Conservation (phyloP, 805 yeast genomes). For the Saccharomycopsis malanga region DNA sequence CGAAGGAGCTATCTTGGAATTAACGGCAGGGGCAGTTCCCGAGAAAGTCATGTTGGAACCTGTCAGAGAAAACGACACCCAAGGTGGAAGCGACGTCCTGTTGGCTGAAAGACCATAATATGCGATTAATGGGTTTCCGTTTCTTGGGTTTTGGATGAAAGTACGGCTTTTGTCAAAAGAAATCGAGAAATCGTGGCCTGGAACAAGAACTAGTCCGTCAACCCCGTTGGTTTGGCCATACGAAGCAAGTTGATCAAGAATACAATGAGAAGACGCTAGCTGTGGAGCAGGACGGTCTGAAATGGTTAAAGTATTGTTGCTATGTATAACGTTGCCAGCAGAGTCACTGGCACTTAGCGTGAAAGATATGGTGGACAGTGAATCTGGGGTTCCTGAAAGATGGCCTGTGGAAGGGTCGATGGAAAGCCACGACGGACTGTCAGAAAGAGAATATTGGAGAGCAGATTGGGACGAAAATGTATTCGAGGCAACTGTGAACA, state of each 20-base stretch:
- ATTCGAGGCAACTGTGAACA: constrained; percentile 59
- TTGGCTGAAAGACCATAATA: constrained; percentile 79
- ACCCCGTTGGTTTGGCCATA: constrained; percentile 74
- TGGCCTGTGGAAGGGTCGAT: constrained; percentile 59
- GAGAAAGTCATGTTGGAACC: constrained; percentile 49
- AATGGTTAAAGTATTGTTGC: constrained; percentile 51
- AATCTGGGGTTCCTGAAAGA: constrained; percentile 60
- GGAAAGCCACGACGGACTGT: constrained; percentile 68
- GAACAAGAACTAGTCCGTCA: constrained; percentile 64
- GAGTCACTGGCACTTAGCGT: constrained; percentile 58
- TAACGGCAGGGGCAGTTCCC: constrained; percentile 84
- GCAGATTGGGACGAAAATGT: constrained; percentile 49
- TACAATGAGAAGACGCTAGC: constrained; percentile 36
- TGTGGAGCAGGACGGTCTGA: constrained; percentile 50
- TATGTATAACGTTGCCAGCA: constrained; percentile 37
- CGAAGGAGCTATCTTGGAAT: constrained; percentile 86
- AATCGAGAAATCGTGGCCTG: constrained; percentile 61
- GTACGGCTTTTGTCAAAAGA: constrained; percentile 53
- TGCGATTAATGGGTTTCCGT: constrained; percentile 45
- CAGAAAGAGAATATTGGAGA: constrained; percentile 46
- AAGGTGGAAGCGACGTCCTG: constrained; percentile 83
- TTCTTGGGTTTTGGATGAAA: constrained; percentile 41
- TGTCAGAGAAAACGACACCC: constrained; percentile 66
- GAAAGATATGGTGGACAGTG: constrained; percentile 41
- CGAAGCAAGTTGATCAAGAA: constrained; percentile 46